phyloP scores from a whole-genome alignment of 192 early-diverging fungal genomes.

The Rhizophagus clarus region DNA sequence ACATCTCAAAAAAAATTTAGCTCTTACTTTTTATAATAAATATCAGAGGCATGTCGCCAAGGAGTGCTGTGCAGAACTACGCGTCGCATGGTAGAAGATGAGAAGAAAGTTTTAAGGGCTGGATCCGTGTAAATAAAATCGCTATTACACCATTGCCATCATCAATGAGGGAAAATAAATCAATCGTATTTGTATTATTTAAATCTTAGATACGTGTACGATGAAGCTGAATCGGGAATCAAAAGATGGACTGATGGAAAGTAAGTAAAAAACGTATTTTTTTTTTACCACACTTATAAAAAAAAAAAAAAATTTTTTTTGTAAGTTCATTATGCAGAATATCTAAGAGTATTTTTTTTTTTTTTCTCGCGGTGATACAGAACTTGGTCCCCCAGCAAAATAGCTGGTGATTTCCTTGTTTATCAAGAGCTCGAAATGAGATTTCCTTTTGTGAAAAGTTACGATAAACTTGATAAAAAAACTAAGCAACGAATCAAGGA shows the following conservation, averaged over 20 bases:
- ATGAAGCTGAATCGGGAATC: slow-evolving; percentile 42
- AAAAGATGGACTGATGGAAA: slow-evolving; percentile 47
- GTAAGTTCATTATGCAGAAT: no score
- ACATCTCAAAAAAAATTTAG: neutral
- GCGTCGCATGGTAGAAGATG: slow-evolving; percentile 36
- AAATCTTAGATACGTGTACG: slow-evolving; percentile 43
- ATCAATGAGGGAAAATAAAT: neutral
- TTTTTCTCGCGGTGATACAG: neutral
- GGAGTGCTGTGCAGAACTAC: slow-evolving; percentile 36
- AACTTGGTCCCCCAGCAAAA: slow-evolving; percentile 44
- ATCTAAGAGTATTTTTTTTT: neutral
- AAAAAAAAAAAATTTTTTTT: no score
- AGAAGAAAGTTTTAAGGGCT: slow-evolving; percentile 20
- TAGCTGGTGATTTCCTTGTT: slow-evolving; percentile 43
- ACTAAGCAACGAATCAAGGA: slow-evolving; percentile 33
- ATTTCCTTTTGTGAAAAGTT: slow-evolving; percentile 34
- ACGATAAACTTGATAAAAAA: slow-evolving; percentile 32
- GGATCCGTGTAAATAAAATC: slow-evolving; percentile 1
- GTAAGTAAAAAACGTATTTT: neutral
- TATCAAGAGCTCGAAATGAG: slow-evolving; percentile 41
- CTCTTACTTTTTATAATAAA: no score
- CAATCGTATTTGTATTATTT: neutral
- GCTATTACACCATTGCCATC: no score
- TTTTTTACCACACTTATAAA: no score
- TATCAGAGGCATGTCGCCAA: slow-evolving; percentile 41